A percentile compares a stretch with the other conserved stretches of the same genome.
Evolutionary conservation across 2,329 filamentous ascomycete genomes (phyloP).

Genomic region (Chalara sp.): DNA sequence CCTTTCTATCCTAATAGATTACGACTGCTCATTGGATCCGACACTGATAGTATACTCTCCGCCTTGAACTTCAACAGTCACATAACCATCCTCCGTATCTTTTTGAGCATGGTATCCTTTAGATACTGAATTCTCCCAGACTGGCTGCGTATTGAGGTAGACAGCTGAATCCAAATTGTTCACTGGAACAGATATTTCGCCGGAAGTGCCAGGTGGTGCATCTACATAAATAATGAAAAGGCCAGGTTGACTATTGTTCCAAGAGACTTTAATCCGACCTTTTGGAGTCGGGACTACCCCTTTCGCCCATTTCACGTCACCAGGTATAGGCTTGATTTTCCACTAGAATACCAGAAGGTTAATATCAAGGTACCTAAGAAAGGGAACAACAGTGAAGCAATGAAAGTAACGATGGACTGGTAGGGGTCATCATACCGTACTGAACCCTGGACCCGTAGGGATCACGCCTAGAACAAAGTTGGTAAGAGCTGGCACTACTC

Average conservation of each 20-base stretch:
- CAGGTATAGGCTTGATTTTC: background rate
- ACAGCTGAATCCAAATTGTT: background rate
- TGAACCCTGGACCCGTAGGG: constrained; percentile 38
- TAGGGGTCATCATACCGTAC: background rate
- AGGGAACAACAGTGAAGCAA: too few species aligned
- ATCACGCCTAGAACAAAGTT: constrained; percentile 41
- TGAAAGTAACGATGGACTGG: too few species aligned
- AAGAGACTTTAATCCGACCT: background rate
- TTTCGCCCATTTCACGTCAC: background rate
- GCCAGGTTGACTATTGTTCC: background rate
- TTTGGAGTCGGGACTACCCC: background rate
- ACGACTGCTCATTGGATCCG: background rate
- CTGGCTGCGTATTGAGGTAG: background rate
- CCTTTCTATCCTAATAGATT: too few species aligned
- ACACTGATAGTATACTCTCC: background rate
- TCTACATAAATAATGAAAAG: background rate
- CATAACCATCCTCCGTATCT: background rate
- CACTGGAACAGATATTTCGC: background rate
- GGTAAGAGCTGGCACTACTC: constrained; percentile 39
- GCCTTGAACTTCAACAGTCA: background rate
- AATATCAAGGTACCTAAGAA: too few species aligned
- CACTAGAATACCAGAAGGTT: background rate
- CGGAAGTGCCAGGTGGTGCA: background rate
- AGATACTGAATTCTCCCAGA: background rate
- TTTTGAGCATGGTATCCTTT: background rate